Conservation (phyloP, 2,329 filamentous ascomycete species). For the Teratosphaeria epicoccoides region DNA sequence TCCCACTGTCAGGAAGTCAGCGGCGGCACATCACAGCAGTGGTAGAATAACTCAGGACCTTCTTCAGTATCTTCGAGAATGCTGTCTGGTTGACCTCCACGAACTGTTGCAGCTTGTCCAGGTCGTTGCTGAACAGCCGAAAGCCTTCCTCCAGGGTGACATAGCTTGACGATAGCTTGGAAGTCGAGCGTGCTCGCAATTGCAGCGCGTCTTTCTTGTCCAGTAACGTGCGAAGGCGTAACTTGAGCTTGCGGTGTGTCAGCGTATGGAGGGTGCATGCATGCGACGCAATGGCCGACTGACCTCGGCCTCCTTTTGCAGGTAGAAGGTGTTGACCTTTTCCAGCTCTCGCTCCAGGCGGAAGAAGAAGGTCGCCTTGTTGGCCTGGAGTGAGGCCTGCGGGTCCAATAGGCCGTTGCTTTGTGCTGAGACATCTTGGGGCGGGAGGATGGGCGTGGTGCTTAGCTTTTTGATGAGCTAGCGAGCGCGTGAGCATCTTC, state of each 20-base stretch:
- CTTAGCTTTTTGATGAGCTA: constrained; percentile 98
- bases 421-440: constrained; percentile 52
- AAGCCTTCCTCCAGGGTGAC: constrained; percentile 93
- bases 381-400: constrained; percentile 85
- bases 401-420: constrained; percentile 51
- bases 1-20: constrained; percentile 60
- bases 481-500: constrained; percentile 8
- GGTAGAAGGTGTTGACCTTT: constrained; percentile 95
- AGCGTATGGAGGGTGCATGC: background rate
- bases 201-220: constrained; percentile 93
- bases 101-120: constrained; percentile 95
- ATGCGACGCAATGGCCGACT: constrained; percentile 20
- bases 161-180: constrained; percentile 84
- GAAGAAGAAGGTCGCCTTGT: constrained; percentile 98
- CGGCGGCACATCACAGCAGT: constrained; percentile 12
- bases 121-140: constrained; percentile 89
- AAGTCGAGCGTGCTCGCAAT: constrained; percentile 58
- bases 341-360: constrained; percentile 93
- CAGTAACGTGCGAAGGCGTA: constrained; percentile 79
- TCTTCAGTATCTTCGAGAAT: constrained; percentile 97
- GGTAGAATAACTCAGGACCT: constrained; percentile 41
- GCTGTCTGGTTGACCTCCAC: constrained; percentile 96
- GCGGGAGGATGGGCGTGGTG: constrained; percentile 71
- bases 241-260: constrained; percentile 59
- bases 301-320: constrained; percentile 97